Percentiles rank a stretch among this genome's conserved stretches.
Conservation (phyloP, 2,329 filamentous ascomycete genomes). For the Nothophaeocryptopus gaeumannii region DNA sequence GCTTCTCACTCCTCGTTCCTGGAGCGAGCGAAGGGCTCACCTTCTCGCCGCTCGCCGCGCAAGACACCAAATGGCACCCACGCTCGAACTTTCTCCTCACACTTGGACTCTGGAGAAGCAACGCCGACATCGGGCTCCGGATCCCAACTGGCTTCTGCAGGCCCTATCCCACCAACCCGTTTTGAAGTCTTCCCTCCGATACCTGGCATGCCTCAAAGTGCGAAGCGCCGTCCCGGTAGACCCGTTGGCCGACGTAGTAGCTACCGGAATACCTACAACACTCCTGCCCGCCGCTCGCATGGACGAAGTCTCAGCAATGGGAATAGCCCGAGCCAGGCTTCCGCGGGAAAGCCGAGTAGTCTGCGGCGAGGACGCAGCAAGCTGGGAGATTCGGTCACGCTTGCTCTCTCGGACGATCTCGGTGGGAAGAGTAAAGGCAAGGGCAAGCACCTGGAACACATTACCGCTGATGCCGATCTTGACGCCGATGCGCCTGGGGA, state of each 20-base stretch:
- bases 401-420: constrained; percentile 9
- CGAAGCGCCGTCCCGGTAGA: constrained; percentile 34
- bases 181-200: constrained; percentile 77
- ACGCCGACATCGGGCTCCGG: constrained; percentile 27
- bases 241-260: constrained; percentile 30
- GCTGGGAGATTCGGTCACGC: constrained; percentile 39
- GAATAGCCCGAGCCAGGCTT: constrained; percentile 11
- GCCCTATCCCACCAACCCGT: constrained; percentile 62
- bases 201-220: constrained; percentile 43
- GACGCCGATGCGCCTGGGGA: constrained; percentile 27
- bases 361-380: constrained; percentile 43
- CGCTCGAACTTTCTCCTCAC: constrained; percentile 10
- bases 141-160: constrained; percentile 31
- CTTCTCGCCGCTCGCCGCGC: constrained; percentile 32
- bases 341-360: constrained; percentile 16
- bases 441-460: constrained; percentile 18
- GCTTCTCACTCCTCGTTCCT: constrained; percentile 31
- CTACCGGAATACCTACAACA: constrained; percentile 23
- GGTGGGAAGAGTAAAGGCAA: constrained; percentile 34
- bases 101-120: constrained; percentile 21
- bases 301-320: constrained; percentile 9
- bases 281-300: constrained; percentile 24
- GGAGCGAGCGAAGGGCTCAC: constrained; percentile 21
- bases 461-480: constrained; percentile 21
- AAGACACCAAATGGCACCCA: constrained; percentile 32